Percentiles rank a stretch among this genome's conserved stretches.
Evolutionary conservation across 2,329 filamentous ascomycete species (phyloP).

Genomic region (Aspergillus japonicus): DNA sequence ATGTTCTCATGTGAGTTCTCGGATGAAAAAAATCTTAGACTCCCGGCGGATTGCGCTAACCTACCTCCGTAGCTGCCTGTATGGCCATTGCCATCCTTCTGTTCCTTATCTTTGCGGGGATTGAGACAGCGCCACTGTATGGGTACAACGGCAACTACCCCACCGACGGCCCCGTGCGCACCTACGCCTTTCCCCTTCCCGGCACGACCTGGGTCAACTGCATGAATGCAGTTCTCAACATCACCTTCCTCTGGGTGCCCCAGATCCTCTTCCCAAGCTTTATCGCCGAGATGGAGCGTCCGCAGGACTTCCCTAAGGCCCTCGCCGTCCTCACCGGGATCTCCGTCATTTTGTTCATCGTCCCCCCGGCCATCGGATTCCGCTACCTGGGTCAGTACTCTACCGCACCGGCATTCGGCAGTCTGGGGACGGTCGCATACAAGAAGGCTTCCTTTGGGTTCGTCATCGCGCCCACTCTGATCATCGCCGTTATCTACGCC

Average conservation of each 20-base stretch:
- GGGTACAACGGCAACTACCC: conserved; percentile 51
- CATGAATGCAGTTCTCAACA: conserved; percentile 53
- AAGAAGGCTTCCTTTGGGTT: conserved; percentile 53
- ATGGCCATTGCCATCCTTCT: conserved; percentile 53
- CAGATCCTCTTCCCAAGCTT: conserved; percentile 55
- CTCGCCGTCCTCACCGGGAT: conserved; percentile 48
- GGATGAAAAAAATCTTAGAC: neutral
- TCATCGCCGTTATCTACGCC: conserved; percentile 53
- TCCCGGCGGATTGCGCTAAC: too few relatives aligned
- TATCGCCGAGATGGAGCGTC: conserved; percentile 52
- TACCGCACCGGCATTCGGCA: conserved; percentile 52
- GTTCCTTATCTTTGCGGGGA: conserved; percentile 51
- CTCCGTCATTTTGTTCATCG: conserved; percentile 50
- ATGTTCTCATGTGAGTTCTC: conserved; percentile 44
- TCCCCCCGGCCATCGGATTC: conserved; percentile 52
- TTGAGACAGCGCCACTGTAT: conserved; percentile 45
- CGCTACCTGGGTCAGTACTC: conserved; percentile 51
- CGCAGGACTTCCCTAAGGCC: conserved; percentile 53
- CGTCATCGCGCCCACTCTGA: conserved; percentile 51
- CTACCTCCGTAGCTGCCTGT: conserved; percentile 34
- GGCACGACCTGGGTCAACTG: conserved; percentile 49
- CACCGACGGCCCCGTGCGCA: conserved; percentile 43
- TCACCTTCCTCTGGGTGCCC: conserved; percentile 53
- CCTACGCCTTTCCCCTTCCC: conserved; percentile 49
- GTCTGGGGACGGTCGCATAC: conserved; percentile 44